Evolutionary conservation across 192 early-diverging fungal species (phyloP).

Genomic region (Podila horticola): DNA sequence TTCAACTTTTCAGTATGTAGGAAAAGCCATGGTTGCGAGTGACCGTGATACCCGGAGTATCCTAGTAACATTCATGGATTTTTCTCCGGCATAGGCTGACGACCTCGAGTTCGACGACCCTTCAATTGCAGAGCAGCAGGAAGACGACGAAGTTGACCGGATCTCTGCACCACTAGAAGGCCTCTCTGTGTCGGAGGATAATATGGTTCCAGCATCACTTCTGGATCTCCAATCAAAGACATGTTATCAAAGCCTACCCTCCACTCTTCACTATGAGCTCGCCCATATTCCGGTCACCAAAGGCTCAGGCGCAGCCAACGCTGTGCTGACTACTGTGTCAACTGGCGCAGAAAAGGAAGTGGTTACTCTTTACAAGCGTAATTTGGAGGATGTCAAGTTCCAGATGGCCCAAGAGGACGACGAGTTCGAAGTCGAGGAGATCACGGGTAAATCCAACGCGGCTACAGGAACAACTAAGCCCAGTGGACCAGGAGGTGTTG

Average conservation of each 20-base stretch:
- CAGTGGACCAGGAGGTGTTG: conserved; percentile 33
- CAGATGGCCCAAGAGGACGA: conserved; percentile 80
- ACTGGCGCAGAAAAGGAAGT: conserved; percentile 35
- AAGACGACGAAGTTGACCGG: conserved; percentile 17
- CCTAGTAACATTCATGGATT: neutral
- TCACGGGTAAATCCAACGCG: neutral
- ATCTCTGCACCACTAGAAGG: conserved; percentile 25
- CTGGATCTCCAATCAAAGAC: conserved; percentile 24
- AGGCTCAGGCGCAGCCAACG: conserved; percentile 27
- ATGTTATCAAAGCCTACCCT: conserved; percentile 24
- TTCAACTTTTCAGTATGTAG: conserved; percentile 47
- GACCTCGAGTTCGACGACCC: conserved; percentile 47
- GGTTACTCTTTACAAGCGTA: conserved; percentile 71
- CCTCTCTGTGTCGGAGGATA: conserved; percentile 15
- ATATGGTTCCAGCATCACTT: conserved; percentile 28
- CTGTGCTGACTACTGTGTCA: conserved; percentile 18
- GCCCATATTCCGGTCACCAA: conserved; percentile 36
- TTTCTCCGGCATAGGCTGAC: conserved; percentile 16
- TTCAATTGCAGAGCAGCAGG: conserved; percentile 9
- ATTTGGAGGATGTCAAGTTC: conserved; percentile 84
- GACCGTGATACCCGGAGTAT: too few species aligned
- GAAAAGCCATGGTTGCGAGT: too few species aligned
- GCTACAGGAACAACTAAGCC: neutral
- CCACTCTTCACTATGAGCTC: conserved; percentile 38
- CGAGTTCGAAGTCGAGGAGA: conserved; percentile 26